phyloP scores from a whole-genome alignment of 2,329 filamentous ascomycete genomes.

The Aspergillus awamori region DNA sequence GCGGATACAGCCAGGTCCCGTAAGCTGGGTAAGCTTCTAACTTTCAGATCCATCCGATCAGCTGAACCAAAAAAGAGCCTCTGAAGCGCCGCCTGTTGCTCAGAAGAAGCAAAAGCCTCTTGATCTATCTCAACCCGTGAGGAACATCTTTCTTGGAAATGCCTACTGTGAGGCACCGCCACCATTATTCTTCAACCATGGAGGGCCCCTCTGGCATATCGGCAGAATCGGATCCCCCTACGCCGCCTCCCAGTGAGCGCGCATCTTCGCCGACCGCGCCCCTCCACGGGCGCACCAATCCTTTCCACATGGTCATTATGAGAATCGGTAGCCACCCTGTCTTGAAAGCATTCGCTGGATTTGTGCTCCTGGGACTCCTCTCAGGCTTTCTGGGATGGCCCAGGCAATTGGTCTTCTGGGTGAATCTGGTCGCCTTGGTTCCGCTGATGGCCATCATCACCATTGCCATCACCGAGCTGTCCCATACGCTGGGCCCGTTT shows the following conservation, averaged over 20 bases:
- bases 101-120: neutral
- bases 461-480: slow-evolving; percentile 81
- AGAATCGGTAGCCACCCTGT: neutral
- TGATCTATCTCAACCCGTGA: neutral
- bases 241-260: neutral
- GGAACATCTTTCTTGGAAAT: neutral
- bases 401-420: slow-evolving; percentile 66
- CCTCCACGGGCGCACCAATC: neutral
- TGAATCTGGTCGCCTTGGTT: slow-evolving; percentile 86
- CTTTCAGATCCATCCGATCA: neutral
- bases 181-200: neutral
- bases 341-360: slow-evolving; percentile 75
- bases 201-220: neutral
- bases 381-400: slow-evolving; percentile 63
- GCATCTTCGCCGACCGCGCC: neutral
- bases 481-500: slow-evolving; percentile 64
- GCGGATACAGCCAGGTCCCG: neutral
- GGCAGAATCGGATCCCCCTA: neutral
- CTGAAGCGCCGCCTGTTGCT: neutral
- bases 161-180: slow-evolving; percentile 4
- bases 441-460: slow-evolving; percentile 77
- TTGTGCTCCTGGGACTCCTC: slow-evolving; percentile 66
- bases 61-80: neutral
- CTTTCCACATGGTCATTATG: slow-evolving; percentile 5
- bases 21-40: neutral